Percentiles rank a stretch among this genome's conserved stretches.
Conservation (phyloP, 305 asterid genomes). For the Fraxinus greggii region DNA sequence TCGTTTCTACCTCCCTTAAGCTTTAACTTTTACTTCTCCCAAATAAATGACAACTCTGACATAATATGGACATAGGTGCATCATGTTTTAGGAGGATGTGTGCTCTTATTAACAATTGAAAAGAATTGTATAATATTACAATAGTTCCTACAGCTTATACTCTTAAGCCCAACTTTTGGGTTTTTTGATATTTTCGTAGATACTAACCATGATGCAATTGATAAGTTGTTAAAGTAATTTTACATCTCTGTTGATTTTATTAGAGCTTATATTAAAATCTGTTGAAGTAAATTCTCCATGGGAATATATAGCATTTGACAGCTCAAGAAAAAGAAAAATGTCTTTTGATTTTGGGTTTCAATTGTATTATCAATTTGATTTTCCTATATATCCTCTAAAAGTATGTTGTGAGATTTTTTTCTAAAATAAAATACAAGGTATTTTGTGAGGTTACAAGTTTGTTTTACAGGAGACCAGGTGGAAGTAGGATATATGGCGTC, state of each 20-base stretch:
- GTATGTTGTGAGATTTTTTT: not conserved
- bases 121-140: not conserved
- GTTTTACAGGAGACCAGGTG: conserved; percentile 88
- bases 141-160: not conserved
- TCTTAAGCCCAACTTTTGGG: not conserved
- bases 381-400: conserved; percentile 5
- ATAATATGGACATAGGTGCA: not conserved
- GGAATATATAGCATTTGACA: not conserved
- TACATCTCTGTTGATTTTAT: not conserved
- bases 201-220: not conserved
- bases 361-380: not conserved
- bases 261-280: not conserved
- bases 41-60: not conserved
- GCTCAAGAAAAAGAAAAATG: not conserved
- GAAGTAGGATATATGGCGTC: conserved; percentile 84
- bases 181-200: not conserved
- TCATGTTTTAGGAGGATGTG: conserved; percentile 2
- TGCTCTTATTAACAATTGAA: conserved; percentile 3
- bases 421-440: not conserved
- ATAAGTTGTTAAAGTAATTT: not conserved
- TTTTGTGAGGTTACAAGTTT: conserved; percentile 16
- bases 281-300: not conserved
- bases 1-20: not conserved
- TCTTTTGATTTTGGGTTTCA: not conserved
- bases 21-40: conserved; percentile 8